These are phyloP conservation scores for Mytilinidion resinicola DNA, from an alignment of 495 filamentous ascomycete species.

Conservation along the genomic window DNA sequence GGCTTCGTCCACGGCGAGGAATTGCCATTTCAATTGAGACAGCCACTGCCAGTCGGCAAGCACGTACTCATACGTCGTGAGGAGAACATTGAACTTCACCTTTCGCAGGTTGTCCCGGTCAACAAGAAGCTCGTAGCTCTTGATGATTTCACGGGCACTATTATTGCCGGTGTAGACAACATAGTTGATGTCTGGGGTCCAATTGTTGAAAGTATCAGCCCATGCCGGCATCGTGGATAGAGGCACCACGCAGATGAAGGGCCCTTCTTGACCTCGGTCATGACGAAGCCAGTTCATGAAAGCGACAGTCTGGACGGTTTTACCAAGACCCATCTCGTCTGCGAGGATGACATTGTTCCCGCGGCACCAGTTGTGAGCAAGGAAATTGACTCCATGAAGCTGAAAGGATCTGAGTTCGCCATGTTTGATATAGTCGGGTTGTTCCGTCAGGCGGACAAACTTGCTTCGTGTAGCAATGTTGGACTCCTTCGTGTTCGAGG, in stretches of 20 bases:
- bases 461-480: conserved; percentile 64
- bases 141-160: conserved; percentile 70
- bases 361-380: conserved; percentile 89
- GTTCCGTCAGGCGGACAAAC: conserved; percentile 66
- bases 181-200: conserved; percentile 95
- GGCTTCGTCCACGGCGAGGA: conserved; percentile 91
- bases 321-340: conserved; percentile 97
- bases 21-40: conserved; percentile 90
- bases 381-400: conserved; percentile 85
- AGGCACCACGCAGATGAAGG: conserved; percentile 91
- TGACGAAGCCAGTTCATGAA: conserved; percentile 99
- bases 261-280: conserved; percentile 79
- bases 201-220: conserved; percentile 95
- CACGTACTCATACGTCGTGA: conserved; percentile 96
- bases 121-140: conserved; percentile 78
- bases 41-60: conserved; percentile 71
- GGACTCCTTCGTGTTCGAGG: conserved; percentile 67
- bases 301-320: conserved; percentile 94
- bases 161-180: conserved; percentile 91
- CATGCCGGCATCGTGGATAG: conserved; percentile 94
- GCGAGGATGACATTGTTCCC: conserved; percentile 91
- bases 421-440: conserved; percentile 76
- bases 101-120: conserved; percentile 69
- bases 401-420: conserved; percentile 92
- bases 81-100: conserved; percentile 87